These are phyloP conservation scores for Annulohypoxylon nitens DNA, from an alignment of 495 filamentous ascomycete genomes.

Conservation along the genomic window DNA sequence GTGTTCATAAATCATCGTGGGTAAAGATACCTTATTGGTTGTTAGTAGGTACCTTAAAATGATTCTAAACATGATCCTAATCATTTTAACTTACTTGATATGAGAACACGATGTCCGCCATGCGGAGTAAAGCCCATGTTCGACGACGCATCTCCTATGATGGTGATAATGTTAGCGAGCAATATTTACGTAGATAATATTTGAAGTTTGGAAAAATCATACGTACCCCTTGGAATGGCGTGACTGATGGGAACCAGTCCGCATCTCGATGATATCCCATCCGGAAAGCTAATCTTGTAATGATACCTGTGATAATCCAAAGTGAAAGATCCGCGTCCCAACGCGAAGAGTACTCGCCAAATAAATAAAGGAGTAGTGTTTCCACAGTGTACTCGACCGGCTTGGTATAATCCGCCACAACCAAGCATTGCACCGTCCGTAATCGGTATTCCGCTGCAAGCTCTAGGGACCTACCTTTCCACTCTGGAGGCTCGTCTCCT, in stretches of 20 bases:
- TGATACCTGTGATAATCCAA: constrained; percentile 84
- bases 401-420: constrained; percentile 90
- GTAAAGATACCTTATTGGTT: constrained; percentile 69
- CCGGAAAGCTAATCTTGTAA: constrained; percentile 87
- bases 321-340: constrained; percentile 85
- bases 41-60: constrained; percentile 51
- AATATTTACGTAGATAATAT: not conserved
- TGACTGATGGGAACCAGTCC: constrained; percentile 83
- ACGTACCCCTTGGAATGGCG: constrained; percentile 80
- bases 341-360: constrained; percentile 81
- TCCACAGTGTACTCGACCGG: constrained; percentile 89
- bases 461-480: constrained; percentile 76
- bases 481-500: constrained; percentile 92
- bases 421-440: constrained; percentile 87
- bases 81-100: constrained; percentile 68
- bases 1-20: constrained; percentile 84
- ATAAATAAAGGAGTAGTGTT: constrained; percentile 85
- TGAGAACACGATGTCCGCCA: constrained; percentile 87
- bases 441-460: constrained; percentile 83
- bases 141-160: constrained; percentile 84
- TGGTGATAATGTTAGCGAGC: constrained; percentile 20
- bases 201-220: not conserved
- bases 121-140: constrained; percentile 87
- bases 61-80: not conserved
- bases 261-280: constrained; percentile 98